Conservation (phyloP, 2,329 filamentous ascomycete species). For the Fusarium domesticum region DNA sequence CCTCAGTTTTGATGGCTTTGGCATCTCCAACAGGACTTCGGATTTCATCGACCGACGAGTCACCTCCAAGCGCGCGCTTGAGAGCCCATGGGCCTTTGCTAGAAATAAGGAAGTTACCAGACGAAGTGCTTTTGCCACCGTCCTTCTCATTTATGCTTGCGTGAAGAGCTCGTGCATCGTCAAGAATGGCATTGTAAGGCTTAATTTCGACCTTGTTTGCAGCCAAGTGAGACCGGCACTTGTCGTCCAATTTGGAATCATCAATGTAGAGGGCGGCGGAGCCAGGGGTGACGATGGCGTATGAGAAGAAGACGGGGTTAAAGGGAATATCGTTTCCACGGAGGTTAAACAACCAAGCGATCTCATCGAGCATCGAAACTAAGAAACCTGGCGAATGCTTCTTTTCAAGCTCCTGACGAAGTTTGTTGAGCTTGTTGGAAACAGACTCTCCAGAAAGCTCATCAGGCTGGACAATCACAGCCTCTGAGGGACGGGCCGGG, state of each 20-base stretch:
- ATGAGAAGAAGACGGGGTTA: constrained; percentile 98
- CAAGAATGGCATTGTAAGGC: constrained; percentile 79
- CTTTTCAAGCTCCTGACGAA: constrained; percentile 89
- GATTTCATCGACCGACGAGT: constrained; percentile 78
- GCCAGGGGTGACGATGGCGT: constrained; percentile 78
- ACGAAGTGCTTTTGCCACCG: constrained; percentile 30
- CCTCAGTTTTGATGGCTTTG: constrained; percentile 92
- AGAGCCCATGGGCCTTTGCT: constrained; percentile 92
- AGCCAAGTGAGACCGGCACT: constrained; percentile 67
- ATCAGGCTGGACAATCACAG: constrained; percentile 66
- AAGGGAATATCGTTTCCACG: constrained; percentile 94
- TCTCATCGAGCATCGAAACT: constrained; percentile 91
- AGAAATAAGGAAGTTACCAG: constrained; percentile 76
- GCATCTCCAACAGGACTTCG: constrained; percentile 85
- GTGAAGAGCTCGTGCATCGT: constrained; percentile 65
- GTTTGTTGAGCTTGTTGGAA: constrained; percentile 75
- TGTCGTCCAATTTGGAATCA: constrained; percentile 67
- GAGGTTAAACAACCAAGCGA: constrained; percentile 98
- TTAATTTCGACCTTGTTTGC: constrained; percentile 69
- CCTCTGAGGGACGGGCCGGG: constrained; percentile 71
- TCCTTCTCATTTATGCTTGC: constrained; percentile 39
- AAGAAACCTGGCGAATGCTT: constrained; percentile 85
- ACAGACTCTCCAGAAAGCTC: constrained; percentile 81
- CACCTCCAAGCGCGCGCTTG: constrained; percentile 79
- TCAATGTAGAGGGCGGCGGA: constrained; percentile 82